These are phyloP conservation scores for Penicillium sp. DNA, from an alignment of 2,329 filamentous ascomycete genomes.

Conservation along the genomic window DNA sequence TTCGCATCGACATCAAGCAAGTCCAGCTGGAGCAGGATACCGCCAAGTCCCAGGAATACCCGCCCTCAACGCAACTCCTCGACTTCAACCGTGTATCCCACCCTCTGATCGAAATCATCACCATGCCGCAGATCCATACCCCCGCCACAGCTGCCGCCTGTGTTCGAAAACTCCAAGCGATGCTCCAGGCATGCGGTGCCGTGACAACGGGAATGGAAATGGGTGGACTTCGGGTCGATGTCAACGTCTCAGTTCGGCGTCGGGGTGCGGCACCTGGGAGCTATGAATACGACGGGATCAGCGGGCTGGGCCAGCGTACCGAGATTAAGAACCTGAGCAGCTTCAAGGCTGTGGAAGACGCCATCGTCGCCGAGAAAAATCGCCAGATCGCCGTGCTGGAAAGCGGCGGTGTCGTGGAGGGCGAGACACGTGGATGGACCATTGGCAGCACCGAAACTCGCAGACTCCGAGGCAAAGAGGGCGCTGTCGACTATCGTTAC, in stretches of 20 bases:
- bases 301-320: constrained; percentile 73
- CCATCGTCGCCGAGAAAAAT: constrained; percentile 84
- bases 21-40: constrained; percentile 98
- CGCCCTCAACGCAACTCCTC: constrained; percentile 68
- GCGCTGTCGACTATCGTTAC: constrained; percentile 95
- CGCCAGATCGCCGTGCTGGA: constrained; percentile 80
- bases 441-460: constrained; percentile 77
- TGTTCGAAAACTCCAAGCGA: constrained; percentile 79
- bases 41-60: constrained; percentile 81
- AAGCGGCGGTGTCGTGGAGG: constrained; percentile 66
- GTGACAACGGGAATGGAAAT: constrained; percentile 90
- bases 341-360: constrained; percentile 91
- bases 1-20: constrained; percentile 81
- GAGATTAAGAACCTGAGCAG: constrained; percentile 98
- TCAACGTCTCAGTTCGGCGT: constrained; percentile 82
- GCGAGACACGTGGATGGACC: constrained; percentile 91
- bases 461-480: constrained; percentile 83
- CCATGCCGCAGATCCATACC: constrained; percentile 78
- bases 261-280: constrained; percentile 46
- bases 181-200: constrained; percentile 74
- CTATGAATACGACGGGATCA: constrained; percentile 54
- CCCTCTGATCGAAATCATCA: constrained; percentile 93
- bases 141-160: constrained; percentile 82
- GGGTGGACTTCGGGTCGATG: constrained; percentile 84
- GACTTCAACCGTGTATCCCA: constrained; percentile 93